Conservation (phyloP, 169 alveolate species). For the Cyclospora cayetanensis region DNA sequence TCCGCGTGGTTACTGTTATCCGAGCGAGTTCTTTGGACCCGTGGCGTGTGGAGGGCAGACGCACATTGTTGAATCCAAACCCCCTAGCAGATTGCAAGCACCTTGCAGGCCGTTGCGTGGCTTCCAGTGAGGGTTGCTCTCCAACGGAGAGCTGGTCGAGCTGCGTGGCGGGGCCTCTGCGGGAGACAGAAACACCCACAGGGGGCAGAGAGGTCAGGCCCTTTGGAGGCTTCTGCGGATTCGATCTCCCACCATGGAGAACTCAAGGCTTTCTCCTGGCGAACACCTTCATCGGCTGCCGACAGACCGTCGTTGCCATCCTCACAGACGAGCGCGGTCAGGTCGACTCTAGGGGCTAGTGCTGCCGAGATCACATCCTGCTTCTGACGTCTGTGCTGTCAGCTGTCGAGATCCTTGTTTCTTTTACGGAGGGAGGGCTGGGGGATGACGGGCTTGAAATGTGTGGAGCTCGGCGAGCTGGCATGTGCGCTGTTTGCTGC, state of each 20-base stretch:
- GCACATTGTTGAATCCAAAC: not conserved
- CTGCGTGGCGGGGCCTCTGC: conserved; percentile 56
- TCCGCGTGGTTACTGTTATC: conserved; percentile 5
- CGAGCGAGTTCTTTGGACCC: not conserved
- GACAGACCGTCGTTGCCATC: conserved; percentile 12
- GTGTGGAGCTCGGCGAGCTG: not conserved
- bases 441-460: not conserved
- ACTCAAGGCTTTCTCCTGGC: not conserved
- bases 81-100: not conserved
- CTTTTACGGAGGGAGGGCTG: not conserved
- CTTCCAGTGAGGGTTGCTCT: not conserved
- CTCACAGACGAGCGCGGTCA: not conserved
- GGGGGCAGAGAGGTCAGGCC: not conserved
- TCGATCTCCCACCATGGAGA: conserved; percentile 30
- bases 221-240: not conserved
- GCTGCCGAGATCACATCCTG: not conserved
- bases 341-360: not conserved
- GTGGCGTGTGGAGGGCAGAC: not conserved
- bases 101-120: not conserved
- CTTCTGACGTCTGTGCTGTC: not conserved
- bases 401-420: not conserved
- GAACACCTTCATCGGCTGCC: conserved; percentile 17
- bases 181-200: not conserved
- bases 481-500: conserved; percentile 18
- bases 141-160: no score